Conservation (phyloP, 2,329 filamentous ascomycete genomes). For the Escovopsis sp. region DNA sequence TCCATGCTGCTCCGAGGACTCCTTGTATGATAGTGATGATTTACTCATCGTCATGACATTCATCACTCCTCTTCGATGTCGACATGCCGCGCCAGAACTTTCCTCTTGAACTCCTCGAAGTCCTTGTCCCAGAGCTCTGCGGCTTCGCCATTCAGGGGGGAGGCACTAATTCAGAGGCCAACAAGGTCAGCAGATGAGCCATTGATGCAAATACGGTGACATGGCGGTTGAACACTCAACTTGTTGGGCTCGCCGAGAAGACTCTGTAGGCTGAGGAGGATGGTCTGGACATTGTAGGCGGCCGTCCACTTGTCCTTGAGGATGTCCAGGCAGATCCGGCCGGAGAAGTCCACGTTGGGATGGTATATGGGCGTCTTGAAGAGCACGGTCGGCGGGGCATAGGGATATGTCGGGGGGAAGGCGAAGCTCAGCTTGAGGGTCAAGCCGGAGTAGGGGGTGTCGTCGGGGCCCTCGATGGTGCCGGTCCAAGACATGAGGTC, state of each 20-base stretch:
- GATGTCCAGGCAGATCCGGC: conserved; percentile 93
- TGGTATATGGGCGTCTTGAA: conserved; percentile 99
- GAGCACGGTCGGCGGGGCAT: conserved; percentile 75
- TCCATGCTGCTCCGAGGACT: conserved; percentile 22
- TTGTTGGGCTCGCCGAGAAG: conserved; percentile 96
- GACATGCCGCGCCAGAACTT: conserved; percentile 47
- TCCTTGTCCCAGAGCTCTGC: conserved; percentile 93
- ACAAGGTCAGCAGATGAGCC: no score
- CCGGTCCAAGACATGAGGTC: conserved; percentile 88
- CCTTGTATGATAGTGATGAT: conserved; percentile 16
- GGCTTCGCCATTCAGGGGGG: conserved; percentile 88
- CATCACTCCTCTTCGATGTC: conserved; percentile 46
- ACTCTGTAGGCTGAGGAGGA: conserved; percentile 86
- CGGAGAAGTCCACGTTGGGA: conserved; percentile 95
- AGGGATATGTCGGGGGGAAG: conserved; percentile 89
- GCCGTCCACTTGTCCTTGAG: conserved; percentile 99
- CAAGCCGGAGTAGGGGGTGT: conserved; percentile 79
- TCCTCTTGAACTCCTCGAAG: conserved; percentile 71
- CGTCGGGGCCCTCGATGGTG: conserved; percentile 80
- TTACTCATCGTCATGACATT: not conserved
- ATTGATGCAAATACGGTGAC: no score
- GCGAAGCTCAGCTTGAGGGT: conserved; percentile 84
- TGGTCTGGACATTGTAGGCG: conserved; percentile 90
- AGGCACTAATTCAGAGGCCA: conserved; percentile 54
- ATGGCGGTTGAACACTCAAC: conserved; percentile 32